Evolutionary conservation across 768 basidiomycete species (phyloP).

Genomic region (Phanerodontia chrysosporium): DNA sequence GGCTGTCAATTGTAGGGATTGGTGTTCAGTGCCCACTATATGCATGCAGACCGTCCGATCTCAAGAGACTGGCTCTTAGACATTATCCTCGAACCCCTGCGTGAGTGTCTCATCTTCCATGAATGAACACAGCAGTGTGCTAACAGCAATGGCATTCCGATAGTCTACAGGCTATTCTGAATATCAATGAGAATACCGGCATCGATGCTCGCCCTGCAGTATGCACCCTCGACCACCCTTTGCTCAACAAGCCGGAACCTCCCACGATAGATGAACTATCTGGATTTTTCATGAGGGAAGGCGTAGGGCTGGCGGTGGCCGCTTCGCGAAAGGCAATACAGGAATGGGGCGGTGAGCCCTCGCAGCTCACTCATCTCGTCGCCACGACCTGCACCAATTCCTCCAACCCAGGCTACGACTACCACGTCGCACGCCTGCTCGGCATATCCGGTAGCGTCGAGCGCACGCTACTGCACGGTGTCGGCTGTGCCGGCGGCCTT

Average conservation of each 20-base stretch:
- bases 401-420: slow-evolving; percentile 11
- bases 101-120: neutral
- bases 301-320: slow-evolving; percentile 7
- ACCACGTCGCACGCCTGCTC: slow-evolving; percentile 9
- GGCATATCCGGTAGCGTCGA: slow-evolving; percentile 6
- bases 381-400: slow-evolving; percentile 7
- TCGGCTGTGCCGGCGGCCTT: slow-evolving; percentile 5
- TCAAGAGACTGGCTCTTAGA: neutral
- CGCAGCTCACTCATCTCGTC: slow-evolving; percentile 12
- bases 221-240: slow-evolving; percentile 2
- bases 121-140: neutral
- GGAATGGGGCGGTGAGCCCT: slow-evolving; percentile 9
- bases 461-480: slow-evolving; percentile 1
- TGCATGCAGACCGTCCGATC: neutral
- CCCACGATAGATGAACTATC: slow-evolving; percentile 6
- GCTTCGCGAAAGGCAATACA: slow-evolving; percentile 5
- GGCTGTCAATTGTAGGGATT: slow-evolving; percentile 7
- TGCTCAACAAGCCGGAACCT: slow-evolving; percentile 5
- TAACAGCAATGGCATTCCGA: neutral
- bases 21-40: slow-evolving; percentile 7
- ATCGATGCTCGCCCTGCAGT: slow-evolving; percentile 7
- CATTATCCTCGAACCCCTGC: slow-evolving; percentile 6
- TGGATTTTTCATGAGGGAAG: slow-evolving; percentile 5
- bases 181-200: slow-evolving; percentile 11
- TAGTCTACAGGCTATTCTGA: slow-evolving; percentile 2